A percentile compares a stretch with the other conserved stretches of the same genome.
Evolutionary conservation across 176 grass and related monocot genomes (phyloP).

Genomic region (Oryza coarctata): DNA sequence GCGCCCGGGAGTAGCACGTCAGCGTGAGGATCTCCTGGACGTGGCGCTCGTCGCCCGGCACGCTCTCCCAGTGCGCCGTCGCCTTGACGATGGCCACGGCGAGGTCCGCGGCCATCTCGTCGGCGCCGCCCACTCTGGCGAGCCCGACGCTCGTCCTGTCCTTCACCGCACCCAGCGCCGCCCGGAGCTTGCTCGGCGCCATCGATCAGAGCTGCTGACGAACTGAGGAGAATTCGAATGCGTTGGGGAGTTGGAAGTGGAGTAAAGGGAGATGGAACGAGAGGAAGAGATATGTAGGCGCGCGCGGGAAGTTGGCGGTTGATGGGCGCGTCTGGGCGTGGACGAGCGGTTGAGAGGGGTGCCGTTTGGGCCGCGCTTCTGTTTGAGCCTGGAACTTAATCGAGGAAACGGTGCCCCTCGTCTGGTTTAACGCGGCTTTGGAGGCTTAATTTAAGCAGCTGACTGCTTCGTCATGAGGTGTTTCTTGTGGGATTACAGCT

Average conservation of each 20-base stretch:
- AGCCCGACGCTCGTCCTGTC: constrained; percentile 64
- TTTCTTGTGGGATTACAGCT: not conserved
- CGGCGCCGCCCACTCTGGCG: constrained; percentile 36
- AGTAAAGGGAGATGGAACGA: not conserved
- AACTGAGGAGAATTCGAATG: not conserved
- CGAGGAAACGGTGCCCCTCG: not conserved
- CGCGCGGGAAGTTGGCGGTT: constrained; percentile 25
- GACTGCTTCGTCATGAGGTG: not conserved
- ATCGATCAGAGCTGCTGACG: constrained; percentile 6
- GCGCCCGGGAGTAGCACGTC: constrained; percentile 60
- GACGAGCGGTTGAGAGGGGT: not conserved
- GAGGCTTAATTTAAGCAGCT: not conserved
- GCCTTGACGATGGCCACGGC: constrained; percentile 64
- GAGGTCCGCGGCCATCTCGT: constrained; percentile 48
- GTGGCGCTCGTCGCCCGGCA: constrained; percentile 52
- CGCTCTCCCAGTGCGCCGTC: constrained; percentile 60
- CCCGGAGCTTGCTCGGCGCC: constrained; percentile 61
- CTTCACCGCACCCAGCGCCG: constrained; percentile 68
- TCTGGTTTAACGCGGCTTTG: not conserved
- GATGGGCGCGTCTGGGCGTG: not conserved
- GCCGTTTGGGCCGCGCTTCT: not conserved
- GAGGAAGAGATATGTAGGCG: constrained; percentile 3
- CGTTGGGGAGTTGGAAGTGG: not conserved
- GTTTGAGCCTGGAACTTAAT: not conserved
- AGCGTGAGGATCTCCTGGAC: constrained; percentile 64